Base-by-base conservation (phyloP, 2,329 filamentous ascomycete genomes). In the Hypoxylon sp. region DNA sequence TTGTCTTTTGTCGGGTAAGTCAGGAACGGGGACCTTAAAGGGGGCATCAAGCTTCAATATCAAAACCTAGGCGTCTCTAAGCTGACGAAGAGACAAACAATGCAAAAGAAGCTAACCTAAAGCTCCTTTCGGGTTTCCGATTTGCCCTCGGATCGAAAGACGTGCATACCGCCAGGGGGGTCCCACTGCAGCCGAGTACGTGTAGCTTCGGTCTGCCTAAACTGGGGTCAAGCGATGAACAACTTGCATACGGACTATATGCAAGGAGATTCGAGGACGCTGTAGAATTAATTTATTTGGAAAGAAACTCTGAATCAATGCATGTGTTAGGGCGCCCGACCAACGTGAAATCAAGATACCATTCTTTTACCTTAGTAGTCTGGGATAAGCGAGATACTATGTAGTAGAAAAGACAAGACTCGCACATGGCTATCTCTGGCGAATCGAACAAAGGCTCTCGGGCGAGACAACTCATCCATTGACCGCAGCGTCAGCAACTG, bases 1-100 rank as follows among this genome's bases (percentile, higher is more conserved):
- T 51, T 63, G 37, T 27, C 49, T 56, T 64, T 44, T 25, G 53
- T 65, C 60, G 53, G 59, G 48, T 62, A 64, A 62, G 63, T 61
- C 69, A 71, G 69, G 69, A 69, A 71, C 69, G 48, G 49, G 58
- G 69, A 70, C 64, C 64, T 64, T 71, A 61, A 69, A 64, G 54
- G 25, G 54, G 60, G 37, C 31, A 35, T 60, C 49, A 64, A 53
- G 37, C 33, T 56, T 25, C 30, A 35, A 60, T 10, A 10, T 30
- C 49, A 46, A 40, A 50, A 60, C 53, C 57, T 65, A 56, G 42
- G 33, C 54, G 57, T 25, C 33, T 42, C 53, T 44, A 59, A 59
- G 50, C 49, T 42, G 53, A 54, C 48, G 35, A 63, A 59, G 57
- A 25, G 40, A 31, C 31, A 57, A 59, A 55, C 30, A 57, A 30